phyloP scores from a whole-genome alignment of 1,139 yeast species.

The Nakaseomyces sp. region DNA sequence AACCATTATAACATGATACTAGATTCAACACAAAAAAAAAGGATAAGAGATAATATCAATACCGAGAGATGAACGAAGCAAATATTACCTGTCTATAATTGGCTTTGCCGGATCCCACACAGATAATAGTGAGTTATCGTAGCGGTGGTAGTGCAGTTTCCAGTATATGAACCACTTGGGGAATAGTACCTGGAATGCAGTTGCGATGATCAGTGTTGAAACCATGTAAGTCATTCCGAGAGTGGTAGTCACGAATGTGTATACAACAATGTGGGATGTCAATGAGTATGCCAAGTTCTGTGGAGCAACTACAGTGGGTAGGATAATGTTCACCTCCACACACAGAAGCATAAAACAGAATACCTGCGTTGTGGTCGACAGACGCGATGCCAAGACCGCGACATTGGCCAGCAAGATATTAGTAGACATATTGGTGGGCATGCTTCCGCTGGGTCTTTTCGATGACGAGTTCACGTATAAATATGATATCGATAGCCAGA shows the following conservation, averaged over 20 bases:
- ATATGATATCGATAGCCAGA: constrained; percentile 64
- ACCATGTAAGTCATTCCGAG: constrained; percentile 22
- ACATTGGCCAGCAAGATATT: constrained; percentile 81
- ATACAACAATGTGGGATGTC: constrained; percentile 20
- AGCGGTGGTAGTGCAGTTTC: constrained; percentile 26
- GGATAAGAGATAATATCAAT: too few species aligned
- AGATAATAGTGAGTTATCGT: constrained; percentile 21
- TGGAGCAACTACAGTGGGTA: constrained; percentile 21
- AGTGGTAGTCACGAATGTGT: constrained; percentile 18
- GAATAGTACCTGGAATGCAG: constrained; percentile 17
- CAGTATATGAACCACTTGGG: constrained; percentile 28
- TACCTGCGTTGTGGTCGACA: constrained; percentile 63
- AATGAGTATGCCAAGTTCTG: constrained; percentile 9
- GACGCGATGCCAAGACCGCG: constrained; percentile 79
- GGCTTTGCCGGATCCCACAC: constrained; percentile 30
- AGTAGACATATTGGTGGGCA: constrained; percentile 58
- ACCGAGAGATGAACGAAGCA: too few species aligned
- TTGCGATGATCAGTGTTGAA: constrained; percentile 14
- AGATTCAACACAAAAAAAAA: too few species aligned
- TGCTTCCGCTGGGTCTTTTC: constrained; percentile 7
- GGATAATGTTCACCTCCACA: constrained; percentile 27
- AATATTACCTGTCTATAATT: constrained; percentile 18
- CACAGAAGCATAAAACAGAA: constrained; percentile 49
- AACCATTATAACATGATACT: too few species aligned
- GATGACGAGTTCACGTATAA: constrained; percentile 30